Base-by-base conservation (phyloP, 352 stramenopile species). In the Peronospora destructor region DNA sequence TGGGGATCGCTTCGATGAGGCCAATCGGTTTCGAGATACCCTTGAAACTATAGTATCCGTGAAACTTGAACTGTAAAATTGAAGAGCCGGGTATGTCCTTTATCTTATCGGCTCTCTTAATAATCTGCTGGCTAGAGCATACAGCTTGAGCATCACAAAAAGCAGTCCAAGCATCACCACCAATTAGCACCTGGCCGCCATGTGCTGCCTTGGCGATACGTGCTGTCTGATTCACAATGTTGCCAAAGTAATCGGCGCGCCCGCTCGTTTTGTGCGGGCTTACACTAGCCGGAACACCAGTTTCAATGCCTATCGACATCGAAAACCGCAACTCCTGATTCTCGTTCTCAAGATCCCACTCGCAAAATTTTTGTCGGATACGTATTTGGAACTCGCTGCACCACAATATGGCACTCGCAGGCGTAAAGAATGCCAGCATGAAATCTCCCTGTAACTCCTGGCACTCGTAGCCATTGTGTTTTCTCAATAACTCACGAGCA, bases 381-480 rank as follows among this genome's bases (percentile, higher is more conserved):
- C 76, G 70, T 37, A 87, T 49, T 52, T 94, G 84, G 45, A 91
- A 90, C 59, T 91, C 80, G n/a, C 73, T 70, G 33, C 80, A 91
- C 84, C 84, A 94, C 29, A 91, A 71, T 30, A 94, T 83, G 0
- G 84, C 84, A 35, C 68, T 82, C 7, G 71, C 69, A 13, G 81
- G 78, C n/a, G 85, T 85, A 60, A 91, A 91, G 29, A 94, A 94
- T 30, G 84, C 84, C 38, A 94, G 57, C 84, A 94, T 94, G 35
- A 94, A 94, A 51, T 94, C 84, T 36, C 84, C 84, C 55, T 92
- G 81, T 19, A 92, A 61, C 53, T 94, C 84, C 51, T 94, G 84
- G 32, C 84, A 94, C 49, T 94, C 84, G 62, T 94, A 94, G 8
- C 84, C 84, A 55, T 91, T 87, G 59, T 91, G 75, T 45, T 85